Evolutionary conservation across 306 rosid genomes (phyloP).

Genomic region (Cicer chorassanicum): DNA sequence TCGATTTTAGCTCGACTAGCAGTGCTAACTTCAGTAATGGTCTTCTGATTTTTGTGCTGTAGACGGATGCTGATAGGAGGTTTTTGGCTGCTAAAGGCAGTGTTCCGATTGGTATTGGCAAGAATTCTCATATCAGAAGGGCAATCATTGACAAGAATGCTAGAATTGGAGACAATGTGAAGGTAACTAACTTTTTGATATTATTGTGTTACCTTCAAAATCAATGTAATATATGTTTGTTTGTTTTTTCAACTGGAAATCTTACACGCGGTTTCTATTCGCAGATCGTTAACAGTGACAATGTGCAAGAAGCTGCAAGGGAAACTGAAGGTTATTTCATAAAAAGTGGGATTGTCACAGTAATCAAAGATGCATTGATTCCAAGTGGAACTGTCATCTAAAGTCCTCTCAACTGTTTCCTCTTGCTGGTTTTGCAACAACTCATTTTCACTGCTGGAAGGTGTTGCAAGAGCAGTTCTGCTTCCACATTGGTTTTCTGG

Average conservation of each 20-base stretch:
- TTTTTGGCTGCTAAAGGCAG: conserved; percentile 86
- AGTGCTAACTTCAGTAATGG: conserved; percentile 4
- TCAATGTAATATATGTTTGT: background rate
- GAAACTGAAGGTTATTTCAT: conserved; percentile 98
- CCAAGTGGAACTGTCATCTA: conserved; percentile 86
- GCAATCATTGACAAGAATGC: conserved; percentile 99
- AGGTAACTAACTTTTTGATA: conserved; percentile 53
- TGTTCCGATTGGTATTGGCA: conserved; percentile 93
- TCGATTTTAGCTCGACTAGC: conserved; percentile 19
- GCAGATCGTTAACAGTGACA: conserved; percentile 82
- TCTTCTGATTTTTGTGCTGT: conserved; percentile 44
- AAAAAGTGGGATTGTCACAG: conserved; percentile 91
- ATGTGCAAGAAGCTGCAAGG: conserved; percentile 96
- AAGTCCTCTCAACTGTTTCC: background rate
- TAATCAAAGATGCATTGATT: conserved; percentile 93
- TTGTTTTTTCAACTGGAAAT: background rate
- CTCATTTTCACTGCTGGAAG: conserved; percentile 21
- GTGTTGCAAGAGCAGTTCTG: background rate
- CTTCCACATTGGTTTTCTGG: conserved; percentile 36
- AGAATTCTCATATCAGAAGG: conserved; percentile 85
- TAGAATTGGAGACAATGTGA: conserved; percentile 86
- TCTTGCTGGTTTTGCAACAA: conserved; percentile 28
- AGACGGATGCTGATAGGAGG: conserved; percentile 96
- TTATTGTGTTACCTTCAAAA: background rate
- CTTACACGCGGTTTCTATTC: conserved; percentile 25